Evolutionary conservation across 1,139 yeast species (phyloP).

Genomic region (Pichia sp.): DNA sequence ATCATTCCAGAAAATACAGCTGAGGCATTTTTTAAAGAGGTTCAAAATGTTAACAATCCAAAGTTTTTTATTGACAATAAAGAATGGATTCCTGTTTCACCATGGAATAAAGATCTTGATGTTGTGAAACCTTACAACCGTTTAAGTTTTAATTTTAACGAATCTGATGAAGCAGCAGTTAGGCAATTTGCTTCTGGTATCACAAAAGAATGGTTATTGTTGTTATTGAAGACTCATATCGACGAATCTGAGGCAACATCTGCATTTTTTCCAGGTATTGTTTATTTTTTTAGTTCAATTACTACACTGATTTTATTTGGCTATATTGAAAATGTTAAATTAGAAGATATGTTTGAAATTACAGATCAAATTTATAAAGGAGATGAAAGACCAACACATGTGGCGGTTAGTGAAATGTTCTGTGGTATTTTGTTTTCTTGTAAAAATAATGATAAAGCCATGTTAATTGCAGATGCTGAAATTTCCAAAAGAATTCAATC

Average conservation of each 20-base stretch:
- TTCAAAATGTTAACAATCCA: slow-evolving; percentile 45
- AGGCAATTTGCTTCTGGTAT: slow-evolving; percentile 41
- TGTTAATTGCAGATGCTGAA: slow-evolving; percentile 41
- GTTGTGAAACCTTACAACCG: slow-evolving; percentile 38
- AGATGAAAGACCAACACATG: slow-evolving; percentile 61
- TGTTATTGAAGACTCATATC: slow-evolving; percentile 49
- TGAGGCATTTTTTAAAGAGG: slow-evolving; percentile 45
- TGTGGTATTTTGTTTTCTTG: slow-evolving; percentile 53
- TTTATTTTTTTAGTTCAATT: slow-evolving; percentile 44
- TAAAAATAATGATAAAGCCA: slow-evolving; percentile 30
- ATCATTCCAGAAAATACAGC: slow-evolving; percentile 32
- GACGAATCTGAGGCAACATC: slow-evolving; percentile 60
- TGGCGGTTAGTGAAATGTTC: slow-evolving; percentile 55
- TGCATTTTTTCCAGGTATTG: slow-evolving; percentile 58
- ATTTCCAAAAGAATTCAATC: slow-evolving; percentile 39
- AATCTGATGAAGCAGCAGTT: slow-evolving; percentile 38
- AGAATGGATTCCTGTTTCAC: slow-evolving; percentile 63
- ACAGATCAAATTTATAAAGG: slow-evolving; percentile 47
- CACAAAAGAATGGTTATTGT: slow-evolving; percentile 53
- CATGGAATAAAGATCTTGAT: slow-evolving; percentile 60
- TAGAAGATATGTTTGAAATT: slow-evolving; percentile 45
- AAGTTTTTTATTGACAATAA: slow-evolving; percentile 53
- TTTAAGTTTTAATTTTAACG: slow-evolving; percentile 34
- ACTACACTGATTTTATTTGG: slow-evolving; percentile 43
- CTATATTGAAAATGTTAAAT: slow-evolving; percentile 33